Evolutionary conservation across 2,329 filamentous ascomycete genomes (phyloP), one percentile per base, ranked within the genome.

Genomic region (Alternaria ventricosa): DNA sequence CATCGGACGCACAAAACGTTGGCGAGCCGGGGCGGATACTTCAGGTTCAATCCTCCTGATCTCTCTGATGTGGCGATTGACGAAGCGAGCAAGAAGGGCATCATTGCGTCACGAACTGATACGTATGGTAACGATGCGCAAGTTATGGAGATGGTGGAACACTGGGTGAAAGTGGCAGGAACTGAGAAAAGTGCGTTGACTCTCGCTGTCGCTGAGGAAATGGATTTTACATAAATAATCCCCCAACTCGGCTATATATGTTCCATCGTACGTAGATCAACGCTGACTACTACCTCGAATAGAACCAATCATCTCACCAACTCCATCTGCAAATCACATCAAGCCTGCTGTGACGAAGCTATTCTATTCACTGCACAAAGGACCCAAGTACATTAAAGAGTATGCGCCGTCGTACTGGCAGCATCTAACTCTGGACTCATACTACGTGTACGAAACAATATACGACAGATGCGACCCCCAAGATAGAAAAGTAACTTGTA

Each of bases 151-250:
- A 62, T 54, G 41, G 28, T 53, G 8, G 12, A 22, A 4, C 60
- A 27, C 5, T 62, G 60, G 46, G 43, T n/a, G 20, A 50, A 20
- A 23, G 54, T 20, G 20, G 46, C 60, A 15, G 60, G 60, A n/a
- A 57, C 27, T 3, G 60, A 62, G 54, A 47, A 62, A 27, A 62
- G 60, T 62, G 54, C 41, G 60, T 62, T 47, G 41, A 62, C 60
- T 50, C 60, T 57, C 18, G 20, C 54, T 47, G 8, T 15, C 3
- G 22, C 53, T 23, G 47, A 51, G 8, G 60, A 62, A 6, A 41
- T 41, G 36, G 36, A 41, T 23, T 62, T 62, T 20, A 47, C 47
- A 15, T 47, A 20, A 51, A 15, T 15, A 13, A 12, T 47, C 22
- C 18, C 33, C 12, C 15, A 41, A 27, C 18, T 41, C 25, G 22